Base-by-base conservation (phyloP, 2,329 filamentous ascomycete species). In the Aspergillus sp. region DNA sequence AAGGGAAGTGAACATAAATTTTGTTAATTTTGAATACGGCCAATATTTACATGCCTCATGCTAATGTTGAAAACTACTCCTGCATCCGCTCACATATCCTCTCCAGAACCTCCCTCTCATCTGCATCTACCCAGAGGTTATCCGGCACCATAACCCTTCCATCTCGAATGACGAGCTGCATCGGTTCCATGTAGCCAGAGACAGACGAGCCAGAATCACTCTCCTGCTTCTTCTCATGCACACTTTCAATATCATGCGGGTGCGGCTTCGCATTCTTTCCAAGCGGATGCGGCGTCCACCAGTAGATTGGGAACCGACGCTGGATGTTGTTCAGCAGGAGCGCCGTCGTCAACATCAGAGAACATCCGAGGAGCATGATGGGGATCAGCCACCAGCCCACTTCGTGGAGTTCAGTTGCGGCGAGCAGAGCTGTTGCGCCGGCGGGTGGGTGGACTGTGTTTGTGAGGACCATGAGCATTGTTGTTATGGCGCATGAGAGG, bases 361-460 rank as follows among this genome's bases (percentile, higher is more conserved):
- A 71, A 52, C 81, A 84, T 4, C 85, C 87, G 23, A 92, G 76
- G 43, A 89, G 57, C 19, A 91, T 81, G 6, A 91, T 77, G 0
- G 87, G 85, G 6, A 92, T 72, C 13, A 91, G 75, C 62, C 83
- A 86, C 91, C 90, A 93, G n/a, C 89, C 89, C 11, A 92, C 74
- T 0, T 70, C 67, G 9, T 82, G 79, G 1, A 87, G 78, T 1
- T 80, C 77, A 2, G 82, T 77, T 61, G 89, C 87, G 0, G 89
- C 89, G 28, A 93, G 77, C 1, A 93, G 76, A 0, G 89, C 90
- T 0, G 90, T 93, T 8, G 90, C 90, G 4, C 91, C 90, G 0
- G 89, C 90, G 0, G 90, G 91, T 0, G 90, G 90, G 66, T 93
- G 89, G 0, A 91, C 82, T 0, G 89, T 92, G 56, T 88, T 89